Evolutionary conservation across 345 rosid genomes (phyloP).

Genomic region (Syzygium oleosum): DNA sequence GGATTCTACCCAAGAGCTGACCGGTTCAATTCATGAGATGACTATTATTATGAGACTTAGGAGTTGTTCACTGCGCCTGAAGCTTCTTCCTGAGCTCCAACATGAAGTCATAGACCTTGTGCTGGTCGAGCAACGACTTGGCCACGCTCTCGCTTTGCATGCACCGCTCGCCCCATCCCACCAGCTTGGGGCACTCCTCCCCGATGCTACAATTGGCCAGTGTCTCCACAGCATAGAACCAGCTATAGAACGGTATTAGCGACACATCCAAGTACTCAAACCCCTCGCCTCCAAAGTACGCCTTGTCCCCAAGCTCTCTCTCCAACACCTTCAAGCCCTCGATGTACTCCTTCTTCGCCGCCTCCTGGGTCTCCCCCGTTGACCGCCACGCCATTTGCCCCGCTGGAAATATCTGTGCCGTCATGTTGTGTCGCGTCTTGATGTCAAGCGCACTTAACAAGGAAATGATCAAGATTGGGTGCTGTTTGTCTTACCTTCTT

Average conservation of each 20-base stretch:
- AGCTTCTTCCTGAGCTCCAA: neutral
- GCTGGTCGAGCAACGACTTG: neutral
- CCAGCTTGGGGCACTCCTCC: neutral
- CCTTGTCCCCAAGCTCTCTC: neutral
- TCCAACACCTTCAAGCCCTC: neutral
- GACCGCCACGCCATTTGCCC: neutral
- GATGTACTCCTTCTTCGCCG: neutral
- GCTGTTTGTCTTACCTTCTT: neutral
- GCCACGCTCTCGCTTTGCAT: neutral
- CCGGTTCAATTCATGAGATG: too few species aligned
- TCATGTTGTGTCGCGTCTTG: neutral
- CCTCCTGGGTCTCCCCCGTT: neutral
- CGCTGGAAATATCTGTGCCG: neutral
- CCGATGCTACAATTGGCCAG: neutral
- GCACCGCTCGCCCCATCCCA: neutral
- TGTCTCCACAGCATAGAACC: neutral
- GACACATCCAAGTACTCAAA: neutral
- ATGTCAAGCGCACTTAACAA: neutral
- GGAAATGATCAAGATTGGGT: neutral
- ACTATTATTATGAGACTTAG: neutral
- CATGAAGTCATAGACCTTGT: neutral
- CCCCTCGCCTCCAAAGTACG: neutral
- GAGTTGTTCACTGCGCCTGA: neutral
- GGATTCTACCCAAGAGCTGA: neutral
- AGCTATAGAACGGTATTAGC: neutral